Conservation (phyloP, 306 rosid genomes). For the Prunus mume region DNA sequence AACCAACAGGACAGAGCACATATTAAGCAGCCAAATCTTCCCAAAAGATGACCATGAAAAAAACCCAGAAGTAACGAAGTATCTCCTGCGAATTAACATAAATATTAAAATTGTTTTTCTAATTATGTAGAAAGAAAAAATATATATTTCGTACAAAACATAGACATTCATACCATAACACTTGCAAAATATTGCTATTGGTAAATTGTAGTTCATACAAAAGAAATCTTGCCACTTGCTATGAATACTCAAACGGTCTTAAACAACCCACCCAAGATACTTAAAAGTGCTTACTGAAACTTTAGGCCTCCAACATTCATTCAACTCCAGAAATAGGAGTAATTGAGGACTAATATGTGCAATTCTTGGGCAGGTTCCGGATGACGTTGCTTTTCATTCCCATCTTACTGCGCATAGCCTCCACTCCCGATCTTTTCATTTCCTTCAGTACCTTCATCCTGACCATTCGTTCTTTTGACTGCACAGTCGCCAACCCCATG, state of each 20-base stretch:
- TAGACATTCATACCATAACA: neutral
- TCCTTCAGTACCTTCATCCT: conserved; percentile 90
- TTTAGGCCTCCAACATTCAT: neutral
- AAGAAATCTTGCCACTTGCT: neutral
- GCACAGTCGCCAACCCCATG: conserved; percentile 93
- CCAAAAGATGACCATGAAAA: too few relatives aligned
- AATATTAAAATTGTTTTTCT: too few relatives aligned
- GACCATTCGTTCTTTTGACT: conserved; percentile 67
- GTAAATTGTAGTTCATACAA: neutral
- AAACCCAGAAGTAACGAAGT: too few relatives aligned
- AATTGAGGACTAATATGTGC: conserved; percentile 43
- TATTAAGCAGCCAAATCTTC: too few relatives aligned
- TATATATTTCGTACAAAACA: too few relatives aligned
- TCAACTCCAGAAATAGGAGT: neutral
- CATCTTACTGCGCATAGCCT: conserved; percentile 74
- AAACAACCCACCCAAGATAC: neutral
- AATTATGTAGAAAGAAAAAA: too few relatives aligned
- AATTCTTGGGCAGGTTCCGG: conserved; percentile 87
- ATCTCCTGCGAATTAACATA: too few relatives aligned
- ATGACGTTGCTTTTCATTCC: conserved; percentile 90
- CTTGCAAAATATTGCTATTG: neutral
- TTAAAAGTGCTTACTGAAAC: neutral
- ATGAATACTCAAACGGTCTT: neutral
- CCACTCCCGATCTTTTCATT: conserved; percentile 78
- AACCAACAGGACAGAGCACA: too few relatives aligned